Conservation (phyloP, 768 basidiomycete genomes). For the Gyrodon lividus region DNA sequence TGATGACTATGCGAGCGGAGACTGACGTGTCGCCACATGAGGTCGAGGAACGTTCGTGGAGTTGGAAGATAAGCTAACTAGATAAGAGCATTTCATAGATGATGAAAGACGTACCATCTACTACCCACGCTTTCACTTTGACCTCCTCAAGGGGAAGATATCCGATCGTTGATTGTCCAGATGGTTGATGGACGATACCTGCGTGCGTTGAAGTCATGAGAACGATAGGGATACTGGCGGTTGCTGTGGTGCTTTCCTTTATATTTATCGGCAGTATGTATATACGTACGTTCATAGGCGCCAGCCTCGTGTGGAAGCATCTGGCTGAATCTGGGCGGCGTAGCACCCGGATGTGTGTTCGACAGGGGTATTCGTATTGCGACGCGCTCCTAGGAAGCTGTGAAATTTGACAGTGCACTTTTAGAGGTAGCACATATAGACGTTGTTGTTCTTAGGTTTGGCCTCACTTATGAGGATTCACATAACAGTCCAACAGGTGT, state of each 20-base stretch:
- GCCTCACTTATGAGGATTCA: no score
- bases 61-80: background rate
- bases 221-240: background rate
- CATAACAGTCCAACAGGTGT: no score
- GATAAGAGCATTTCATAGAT: background rate
- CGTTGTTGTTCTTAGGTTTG: no score
- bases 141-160: conserved; percentile 45
- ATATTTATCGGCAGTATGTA: conserved; percentile 12
- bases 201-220: conserved; percentile 14
- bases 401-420: no score
- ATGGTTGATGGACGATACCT: conserved; percentile 35
- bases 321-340: no score
- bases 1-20: conserved; percentile 42
- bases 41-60: background rate
- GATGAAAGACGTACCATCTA: conserved; percentile 37
- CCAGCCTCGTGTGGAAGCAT: no score
- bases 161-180: conserved; percentile 20
- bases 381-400: no score
- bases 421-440: no score
- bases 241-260: conserved; percentile 5
- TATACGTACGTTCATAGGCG: no score
- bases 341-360: no score
- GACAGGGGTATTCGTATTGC: no score
- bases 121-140: conserved; percentile 37
- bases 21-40: conserved; percentile 26